Conservation (phyloP, 1,284 basidiomycete species). For the Bjerkandera adusta region DNA sequence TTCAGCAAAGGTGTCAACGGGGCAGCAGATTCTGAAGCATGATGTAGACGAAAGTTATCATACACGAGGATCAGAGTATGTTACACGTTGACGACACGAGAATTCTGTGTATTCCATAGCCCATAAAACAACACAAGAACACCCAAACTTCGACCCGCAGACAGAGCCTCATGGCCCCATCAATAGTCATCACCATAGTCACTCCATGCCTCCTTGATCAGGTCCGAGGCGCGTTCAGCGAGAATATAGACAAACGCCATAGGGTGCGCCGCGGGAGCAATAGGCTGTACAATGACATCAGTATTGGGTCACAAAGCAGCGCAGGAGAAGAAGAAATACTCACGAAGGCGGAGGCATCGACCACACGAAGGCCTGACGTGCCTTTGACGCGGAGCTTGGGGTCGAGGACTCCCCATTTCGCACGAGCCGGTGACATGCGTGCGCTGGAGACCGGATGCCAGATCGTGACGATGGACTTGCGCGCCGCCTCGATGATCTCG, state of each 20-base stretch:
- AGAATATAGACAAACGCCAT: conserved; percentile 21
- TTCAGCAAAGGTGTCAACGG: no score
- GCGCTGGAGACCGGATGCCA: conserved; percentile 20
- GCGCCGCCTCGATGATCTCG: conserved; percentile 27
- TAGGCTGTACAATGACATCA: conserved; percentile 16
- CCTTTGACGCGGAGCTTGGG: conserved; percentile 20
- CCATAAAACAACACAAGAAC: no score
- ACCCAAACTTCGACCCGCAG: no score
- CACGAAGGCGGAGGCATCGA: conserved; percentile 33
- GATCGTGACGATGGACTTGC: conserved; percentile 21
- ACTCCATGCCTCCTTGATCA: no score
- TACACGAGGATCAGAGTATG: no score
- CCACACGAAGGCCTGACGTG: conserved; percentile 18
- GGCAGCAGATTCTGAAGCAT: no score
- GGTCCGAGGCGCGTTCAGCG: conserved; percentile 24
- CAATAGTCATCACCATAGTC: no score
- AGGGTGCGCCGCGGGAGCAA: conserved; percentile 21
- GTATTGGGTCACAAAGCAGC: not conserved
- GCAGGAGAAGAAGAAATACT: conserved; percentile 1
- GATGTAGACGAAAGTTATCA: no score
- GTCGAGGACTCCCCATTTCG: conserved; percentile 19
- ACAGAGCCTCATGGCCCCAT: no score
- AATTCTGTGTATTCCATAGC: no score
- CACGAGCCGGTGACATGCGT: conserved; percentile 18
- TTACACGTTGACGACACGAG: no score